Evolutionary conservation across 805 yeast species (phyloP), one percentile per base, ranked within the genome.

Genomic region (Kluyveromyces aestuarii): DNA sequence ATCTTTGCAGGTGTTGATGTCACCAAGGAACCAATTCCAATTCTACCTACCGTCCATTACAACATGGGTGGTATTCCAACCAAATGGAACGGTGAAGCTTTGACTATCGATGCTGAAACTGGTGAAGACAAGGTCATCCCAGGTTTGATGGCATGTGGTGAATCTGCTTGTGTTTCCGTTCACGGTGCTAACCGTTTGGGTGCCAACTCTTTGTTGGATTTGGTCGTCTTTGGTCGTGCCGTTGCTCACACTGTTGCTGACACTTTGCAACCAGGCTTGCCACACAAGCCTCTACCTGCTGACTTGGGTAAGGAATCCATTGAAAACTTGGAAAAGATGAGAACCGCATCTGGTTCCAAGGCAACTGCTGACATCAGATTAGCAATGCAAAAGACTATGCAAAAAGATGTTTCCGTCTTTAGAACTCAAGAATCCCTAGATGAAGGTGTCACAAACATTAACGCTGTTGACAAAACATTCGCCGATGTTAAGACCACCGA

Each of bases 11-110:
- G 99, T 78, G 99, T 91, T 56, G 99, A 91, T 72, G 98, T 91
- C 57, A 93, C 99, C 51, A 93, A 93, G 76, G 97, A 91, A 75
- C 99, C 99, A 65, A 93, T 93, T 69, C 99, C 98, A 61, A 90
- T 91, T 61, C 72, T 93, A 60, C 99, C 99, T 61, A 91, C 99
- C 57, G 99, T 93, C 53, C 99, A 91, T 74, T 91, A 93, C 78
- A 91, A 91, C 74, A 91, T 91, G 99, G 99, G 99, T 72, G 98
- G 98, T 82, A 87, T 91, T 58, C 99, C 99, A 70, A 93, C 99
- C 58, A 87, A 84, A 71, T 93, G 88, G 85, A 86, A 84, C 57
- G 99, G 98, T 76, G 97, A 91, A 75, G 97, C 82, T 47, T 68
- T 91, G 54, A 87, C 87, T 43, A 66, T 84, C 61, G 88, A 85